phyloP scores from a whole-genome alignment of 345 rosid species.

The Raphanus raphanistrum region DNA sequence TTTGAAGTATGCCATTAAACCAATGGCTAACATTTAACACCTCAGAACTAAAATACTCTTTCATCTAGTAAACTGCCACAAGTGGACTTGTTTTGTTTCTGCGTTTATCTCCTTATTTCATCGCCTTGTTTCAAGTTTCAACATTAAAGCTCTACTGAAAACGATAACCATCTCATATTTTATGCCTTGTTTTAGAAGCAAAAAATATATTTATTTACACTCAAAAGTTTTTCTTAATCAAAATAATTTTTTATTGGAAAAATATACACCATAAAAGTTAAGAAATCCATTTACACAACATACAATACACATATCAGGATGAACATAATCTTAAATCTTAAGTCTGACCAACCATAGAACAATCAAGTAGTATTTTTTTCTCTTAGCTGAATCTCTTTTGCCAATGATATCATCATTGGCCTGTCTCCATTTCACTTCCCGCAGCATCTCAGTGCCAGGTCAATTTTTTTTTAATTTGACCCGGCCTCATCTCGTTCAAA shows the following conservation, averaged over 20 bases:
- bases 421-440: not conserved
- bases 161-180: not conserved
- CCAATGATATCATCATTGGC: not conserved
- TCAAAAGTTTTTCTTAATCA: not conserved
- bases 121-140: not conserved
- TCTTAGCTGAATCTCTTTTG: not conserved
- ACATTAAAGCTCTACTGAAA: not conserved
- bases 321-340: not conserved
- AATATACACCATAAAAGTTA: not conserved
- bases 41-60: not conserved
- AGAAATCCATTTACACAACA: not conserved
- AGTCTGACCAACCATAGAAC: not conserved
- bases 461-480: not conserved
- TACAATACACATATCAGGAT: not conserved
- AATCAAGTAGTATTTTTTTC: not conserved
- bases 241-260: not conserved
- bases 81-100: not conserved
- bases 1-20: not conserved
- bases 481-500: not conserved
- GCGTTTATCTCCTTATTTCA: not conserved
- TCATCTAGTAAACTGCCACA: not conserved
- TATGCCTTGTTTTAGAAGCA: not conserved
- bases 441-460: constrained; percentile 5
- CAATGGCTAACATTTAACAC: not conserved
- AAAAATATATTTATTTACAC: not conserved